phyloP scores from a whole-genome alignment of 805 yeast species.

The Spathaspora girioi region DNA sequence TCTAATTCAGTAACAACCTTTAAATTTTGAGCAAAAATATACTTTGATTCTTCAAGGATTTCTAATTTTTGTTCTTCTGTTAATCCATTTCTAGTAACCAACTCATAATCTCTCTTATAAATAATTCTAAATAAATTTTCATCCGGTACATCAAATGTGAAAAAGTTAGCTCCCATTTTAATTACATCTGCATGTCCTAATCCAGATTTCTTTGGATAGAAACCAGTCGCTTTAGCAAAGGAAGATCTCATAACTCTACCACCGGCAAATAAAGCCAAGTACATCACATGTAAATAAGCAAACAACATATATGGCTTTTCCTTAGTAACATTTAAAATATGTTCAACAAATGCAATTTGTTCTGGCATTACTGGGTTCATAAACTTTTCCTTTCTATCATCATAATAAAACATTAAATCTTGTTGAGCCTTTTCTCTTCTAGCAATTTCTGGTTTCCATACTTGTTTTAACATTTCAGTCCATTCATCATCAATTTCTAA shows the following conservation, averaged over 20 bases:
- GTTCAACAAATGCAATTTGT: slow-evolving; percentile 61
- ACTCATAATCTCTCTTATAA: slow-evolving; percentile 75
- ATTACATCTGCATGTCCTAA: slow-evolving; percentile 61
- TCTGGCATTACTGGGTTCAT: slow-evolving; percentile 52
- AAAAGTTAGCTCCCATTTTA: slow-evolving; percentile 64
- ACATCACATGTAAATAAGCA: slow-evolving; percentile 83
- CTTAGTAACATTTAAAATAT: slow-evolving; percentile 49
- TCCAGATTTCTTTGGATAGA: slow-evolving; percentile 73
- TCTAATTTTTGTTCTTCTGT: slow-evolving; percentile 69
- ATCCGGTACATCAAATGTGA: slow-evolving; percentile 65
- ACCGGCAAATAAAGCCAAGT: slow-evolving; percentile 83
- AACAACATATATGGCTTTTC: slow-evolving; percentile 68
- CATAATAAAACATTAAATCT: slow-evolving; percentile 68
- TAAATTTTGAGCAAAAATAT: slow-evolving; percentile 61
- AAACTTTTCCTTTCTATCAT: slow-evolving; percentile 53
- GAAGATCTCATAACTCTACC: slow-evolving; percentile 71
- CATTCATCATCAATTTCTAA: slow-evolving; percentile 34
- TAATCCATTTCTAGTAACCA: slow-evolving; percentile 67
- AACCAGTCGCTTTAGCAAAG: slow-evolving; percentile 60
- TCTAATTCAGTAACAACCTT: slow-evolving; percentile 65
- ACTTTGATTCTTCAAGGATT: slow-evolving; percentile 63
- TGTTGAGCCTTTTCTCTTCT: slow-evolving; percentile 53
- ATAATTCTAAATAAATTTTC: slow-evolving; percentile 59
- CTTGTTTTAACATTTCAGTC: slow-evolving; percentile 47
- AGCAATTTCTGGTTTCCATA: slow-evolving; percentile 71